phyloP scores from a whole-genome alignment of 108 stramenopile species.

The Nitzschia inconspicua region DNA sequence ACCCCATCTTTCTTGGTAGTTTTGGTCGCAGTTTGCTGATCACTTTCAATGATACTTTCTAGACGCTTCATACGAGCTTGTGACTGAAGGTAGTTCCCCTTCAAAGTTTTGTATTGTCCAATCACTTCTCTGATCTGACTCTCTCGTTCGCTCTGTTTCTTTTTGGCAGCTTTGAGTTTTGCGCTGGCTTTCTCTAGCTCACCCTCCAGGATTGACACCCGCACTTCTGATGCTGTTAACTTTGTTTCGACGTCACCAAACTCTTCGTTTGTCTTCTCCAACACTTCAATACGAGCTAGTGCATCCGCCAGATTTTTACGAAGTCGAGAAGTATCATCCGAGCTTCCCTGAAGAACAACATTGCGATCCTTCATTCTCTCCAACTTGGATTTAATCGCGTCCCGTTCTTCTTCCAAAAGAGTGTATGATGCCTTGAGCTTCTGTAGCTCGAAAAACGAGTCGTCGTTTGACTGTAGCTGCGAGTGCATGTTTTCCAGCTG shows the following conservation, averaged over 20 bases:
- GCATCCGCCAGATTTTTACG: slow-evolving; percentile 13
- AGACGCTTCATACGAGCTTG: slow-evolving; percentile 10
- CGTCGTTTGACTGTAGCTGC: background rate
- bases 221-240: slow-evolving; percentile 10
- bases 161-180: slow-evolving; percentile 4
- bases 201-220: slow-evolving; percentile 11
- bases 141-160: slow-evolving; percentile 3
- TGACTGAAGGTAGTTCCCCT: slow-evolving; percentile 5
- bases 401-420: slow-evolving; percentile 8
- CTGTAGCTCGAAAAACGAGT: background rate
- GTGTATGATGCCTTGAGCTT: slow-evolving; percentile 5
- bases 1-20: background rate
- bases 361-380: background rate
- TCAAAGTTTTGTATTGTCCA: slow-evolving; percentile 23
- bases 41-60: background rate
- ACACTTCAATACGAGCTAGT: slow-evolving; percentile 9
- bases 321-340: background rate
- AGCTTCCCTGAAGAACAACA: background rate
- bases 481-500: slow-evolving; percentile 2
- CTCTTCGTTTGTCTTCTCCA: slow-evolving; percentile 10
- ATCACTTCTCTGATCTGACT: slow-evolving; percentile 19
- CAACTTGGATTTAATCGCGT: background rate
- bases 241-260: background rate
- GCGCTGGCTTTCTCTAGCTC: background rate
- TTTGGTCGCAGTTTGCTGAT: too few species aligned